Percentiles rank a stretch among this genome's conserved stretches.
Conservation (phyloP, 306 rosid species). For the Boehmeria nivea region DNA sequence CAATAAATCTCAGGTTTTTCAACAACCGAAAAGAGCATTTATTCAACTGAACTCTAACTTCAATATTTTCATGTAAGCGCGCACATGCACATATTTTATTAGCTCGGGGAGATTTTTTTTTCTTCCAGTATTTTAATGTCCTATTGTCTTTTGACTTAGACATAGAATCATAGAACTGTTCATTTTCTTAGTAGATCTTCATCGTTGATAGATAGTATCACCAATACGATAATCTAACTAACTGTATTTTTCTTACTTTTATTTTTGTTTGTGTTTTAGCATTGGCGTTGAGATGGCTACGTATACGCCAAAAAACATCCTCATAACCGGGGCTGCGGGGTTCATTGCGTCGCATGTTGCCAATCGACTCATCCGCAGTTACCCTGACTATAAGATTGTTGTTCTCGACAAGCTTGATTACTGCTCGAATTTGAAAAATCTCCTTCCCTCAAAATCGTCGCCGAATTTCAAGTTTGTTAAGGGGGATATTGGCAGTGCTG, state of each 20-base stretch:
- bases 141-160: background rate
- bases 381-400: constrained; percentile 76
- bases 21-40: too few relatives aligned
- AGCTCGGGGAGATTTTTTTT: background rate
- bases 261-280: constrained; percentile 21
- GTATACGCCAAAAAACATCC: constrained; percentile 78
- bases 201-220: background rate
- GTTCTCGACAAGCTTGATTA: constrained; percentile 95
- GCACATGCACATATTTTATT: too few relatives aligned
- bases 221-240: background rate
- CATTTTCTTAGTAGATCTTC: background rate
- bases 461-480: constrained; percentile 86
- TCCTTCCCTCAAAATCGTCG: constrained; percentile 65
- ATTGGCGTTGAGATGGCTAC: constrained; percentile 50
- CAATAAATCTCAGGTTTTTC: too few relatives aligned
- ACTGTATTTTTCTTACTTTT: background rate
- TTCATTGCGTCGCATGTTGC: constrained; percentile 94
- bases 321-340: constrained; percentile 92
- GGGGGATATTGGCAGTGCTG: constrained; percentile 92
- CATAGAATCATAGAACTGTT: background rate
- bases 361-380: constrained; percentile 69
- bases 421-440: constrained; percentile 80
- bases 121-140: background rate
- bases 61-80: too few relatives aligned
- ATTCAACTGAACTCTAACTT: too few relatives aligned